Evolutionary conservation across 163 green algal species (phyloP).

Genomic region (Chlorella variabilis): DNA sequence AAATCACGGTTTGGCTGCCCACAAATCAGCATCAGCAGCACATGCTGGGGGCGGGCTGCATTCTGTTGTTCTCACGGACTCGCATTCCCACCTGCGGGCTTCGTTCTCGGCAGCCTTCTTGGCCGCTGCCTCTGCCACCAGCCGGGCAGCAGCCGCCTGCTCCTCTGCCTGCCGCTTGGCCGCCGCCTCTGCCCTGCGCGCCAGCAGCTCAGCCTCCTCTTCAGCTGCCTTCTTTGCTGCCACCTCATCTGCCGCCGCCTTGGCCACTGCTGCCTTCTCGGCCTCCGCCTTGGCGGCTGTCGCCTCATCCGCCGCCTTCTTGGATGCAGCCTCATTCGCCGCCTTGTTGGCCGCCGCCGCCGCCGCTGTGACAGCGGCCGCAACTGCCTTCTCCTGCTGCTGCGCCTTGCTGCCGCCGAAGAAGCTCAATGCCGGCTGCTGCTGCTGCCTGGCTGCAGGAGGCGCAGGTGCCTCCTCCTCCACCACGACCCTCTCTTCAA

Average conservation of each 20-base stretch:
- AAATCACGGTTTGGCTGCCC: no score
- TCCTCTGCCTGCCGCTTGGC: slow-evolving; percentile 16
- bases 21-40: no score
- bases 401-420: slow-evolving; percentile 2
- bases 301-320: slow-evolving; percentile 25
- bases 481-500: slow-evolving; percentile 36
- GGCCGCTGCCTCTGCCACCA: slow-evolving; percentile 15
- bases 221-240: background rate
- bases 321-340: slow-evolving; percentile 22
- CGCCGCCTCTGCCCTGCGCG: slow-evolving; percentile 5
- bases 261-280: slow-evolving; percentile 4
- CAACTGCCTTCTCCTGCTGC: background rate
- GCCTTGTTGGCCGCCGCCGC: slow-evolving; percentile 11
- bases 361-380: no score
- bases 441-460: slow-evolving; percentile 8
- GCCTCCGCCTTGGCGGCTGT: slow-evolving; percentile 13
- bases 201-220: slow-evolving; percentile 12
- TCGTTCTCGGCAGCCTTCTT: background rate
- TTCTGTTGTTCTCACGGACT: no score
- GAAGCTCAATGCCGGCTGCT: slow-evolving; percentile 3
- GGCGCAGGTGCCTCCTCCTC: slow-evolving; percentile 34
- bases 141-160: slow-evolving; percentile 2
- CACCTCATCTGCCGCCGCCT: slow-evolving; percentile 5
- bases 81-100: background rate
- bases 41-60: no score